These are phyloP conservation scores for Coniella vitis DNA, from an alignment of 2,329 filamentous ascomycete genomes.

Conservation along the genomic window DNA sequence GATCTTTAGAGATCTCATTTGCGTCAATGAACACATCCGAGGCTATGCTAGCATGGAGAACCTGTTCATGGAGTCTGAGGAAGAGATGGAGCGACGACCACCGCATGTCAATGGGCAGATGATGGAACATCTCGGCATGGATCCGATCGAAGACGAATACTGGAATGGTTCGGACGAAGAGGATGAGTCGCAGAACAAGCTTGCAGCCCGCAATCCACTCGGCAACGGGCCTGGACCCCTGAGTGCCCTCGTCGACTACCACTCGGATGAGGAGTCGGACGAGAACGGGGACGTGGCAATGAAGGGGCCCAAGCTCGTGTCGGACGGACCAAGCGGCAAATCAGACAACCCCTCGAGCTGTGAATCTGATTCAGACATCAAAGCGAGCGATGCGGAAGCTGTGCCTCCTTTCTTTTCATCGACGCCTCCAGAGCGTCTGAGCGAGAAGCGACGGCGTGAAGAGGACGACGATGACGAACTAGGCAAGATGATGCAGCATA, in stretches of 20 bases:
- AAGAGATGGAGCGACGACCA: constrained; percentile 41
- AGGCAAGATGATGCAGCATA: constrained; percentile 67
- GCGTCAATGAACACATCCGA: constrained; percentile 72
- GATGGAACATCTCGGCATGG: constrained; percentile 66
- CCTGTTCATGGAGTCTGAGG: constrained; percentile 65
- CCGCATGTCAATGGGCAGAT: constrained; percentile 39
- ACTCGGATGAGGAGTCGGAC: constrained; percentile 56
- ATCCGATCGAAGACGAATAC: constrained; percentile 84
- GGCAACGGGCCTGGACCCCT: constrained; percentile 57
- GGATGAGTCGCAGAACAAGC: constrained; percentile 53
- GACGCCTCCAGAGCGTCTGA: constrained; percentile 69
- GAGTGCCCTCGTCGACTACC: constrained; percentile 45
- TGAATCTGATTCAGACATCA: neutral
- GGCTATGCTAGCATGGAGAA: constrained; percentile 57
- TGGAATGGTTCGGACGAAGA: constrained; percentile 87
- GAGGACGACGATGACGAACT: constrained; percentile 91
- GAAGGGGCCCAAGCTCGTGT: constrained; percentile 12
- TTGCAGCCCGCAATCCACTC: constrained; percentile 28
- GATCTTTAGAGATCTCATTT: constrained; percentile 71
- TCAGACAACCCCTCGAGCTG: constrained; percentile 22
- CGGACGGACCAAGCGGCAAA: neutral
- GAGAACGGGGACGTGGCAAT: constrained; percentile 48
- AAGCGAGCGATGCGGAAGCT: constrained; percentile 17
- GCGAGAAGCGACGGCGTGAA: constrained; percentile 84
- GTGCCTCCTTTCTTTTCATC: constrained; percentile 29